phyloP scores from a whole-genome alignment of 345 rosid genomes.

The Anacardium occidentale region DNA sequence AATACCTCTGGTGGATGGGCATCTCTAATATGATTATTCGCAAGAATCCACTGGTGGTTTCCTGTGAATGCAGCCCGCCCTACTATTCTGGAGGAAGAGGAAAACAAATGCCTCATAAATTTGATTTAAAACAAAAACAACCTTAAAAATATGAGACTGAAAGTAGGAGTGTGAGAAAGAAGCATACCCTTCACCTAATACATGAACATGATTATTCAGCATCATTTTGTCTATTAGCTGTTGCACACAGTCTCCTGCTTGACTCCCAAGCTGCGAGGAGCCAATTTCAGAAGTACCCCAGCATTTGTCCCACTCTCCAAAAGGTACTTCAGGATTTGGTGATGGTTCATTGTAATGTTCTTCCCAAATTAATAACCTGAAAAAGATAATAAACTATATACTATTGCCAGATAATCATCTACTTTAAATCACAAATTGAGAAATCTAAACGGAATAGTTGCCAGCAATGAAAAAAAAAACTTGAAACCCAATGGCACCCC shows the following conservation, averaged over 20 bases:
- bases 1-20: slow-evolving; percentile 76
- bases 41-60: slow-evolving; percentile 79
- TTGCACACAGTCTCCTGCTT: slow-evolving; percentile 41
- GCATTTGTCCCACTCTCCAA: slow-evolving; percentile 45
- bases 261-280: slow-evolving; percentile 35
- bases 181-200: slow-evolving; percentile 89
- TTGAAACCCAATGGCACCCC: background rate
- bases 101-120: slow-evolving; percentile 11
- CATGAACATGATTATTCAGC: slow-evolving; percentile 60
- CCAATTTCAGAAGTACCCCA: slow-evolving; percentile 30
- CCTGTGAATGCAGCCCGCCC: slow-evolving; percentile 93
- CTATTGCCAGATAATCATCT: slow-evolving; percentile 10
- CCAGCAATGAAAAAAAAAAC: background rate
- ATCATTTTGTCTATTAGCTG: slow-evolving; percentile 74
- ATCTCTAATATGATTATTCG: slow-evolving; percentile 47
- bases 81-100: slow-evolving; percentile 54
- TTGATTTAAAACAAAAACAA: background rate
- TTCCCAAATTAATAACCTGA: slow-evolving; percentile 94
- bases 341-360: slow-evolving; percentile 58
- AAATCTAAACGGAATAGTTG: background rate
- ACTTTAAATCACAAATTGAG: slow-evolving; percentile 1
- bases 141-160: slow-evolving; percentile 9
- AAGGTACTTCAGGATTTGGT: slow-evolving; percentile 27
- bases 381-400: background rate
- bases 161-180: background rate